phyloP scores from a whole-genome alignment of 2,329 filamentous ascomycete species.

The Epichloe gansuensis region DNA sequence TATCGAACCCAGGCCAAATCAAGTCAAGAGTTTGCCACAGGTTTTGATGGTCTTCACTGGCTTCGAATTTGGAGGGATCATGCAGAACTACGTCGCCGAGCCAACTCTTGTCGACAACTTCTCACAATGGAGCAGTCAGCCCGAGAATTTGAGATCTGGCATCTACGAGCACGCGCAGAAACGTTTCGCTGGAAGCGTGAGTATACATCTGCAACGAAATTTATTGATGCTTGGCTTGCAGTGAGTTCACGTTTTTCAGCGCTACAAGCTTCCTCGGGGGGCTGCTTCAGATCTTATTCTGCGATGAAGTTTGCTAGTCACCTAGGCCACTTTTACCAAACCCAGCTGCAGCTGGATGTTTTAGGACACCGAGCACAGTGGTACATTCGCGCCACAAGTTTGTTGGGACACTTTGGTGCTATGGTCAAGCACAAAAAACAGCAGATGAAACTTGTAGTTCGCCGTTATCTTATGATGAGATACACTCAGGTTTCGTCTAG shows the following conservation, averaged over 20 bases:
- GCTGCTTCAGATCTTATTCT: neutral
- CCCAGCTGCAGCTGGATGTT: constrained; percentile 8
- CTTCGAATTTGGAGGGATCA: constrained; percentile 21
- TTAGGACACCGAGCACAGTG: constrained; percentile 17
- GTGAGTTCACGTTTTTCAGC: neutral
- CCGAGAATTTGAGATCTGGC: constrained; percentile 19
- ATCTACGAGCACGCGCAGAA: constrained; percentile 19
- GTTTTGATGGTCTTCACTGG: constrained; percentile 12
- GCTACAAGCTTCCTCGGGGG: neutral
- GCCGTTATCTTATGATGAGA: constrained; percentile 21
- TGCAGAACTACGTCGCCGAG: constrained; percentile 15
- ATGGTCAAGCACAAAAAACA: constrained; percentile 14
- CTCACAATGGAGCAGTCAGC: constrained; percentile 10
- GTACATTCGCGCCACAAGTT: constrained; percentile 18
- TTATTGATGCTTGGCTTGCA: constrained; percentile 18
- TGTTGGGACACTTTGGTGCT: constrained; percentile 16
- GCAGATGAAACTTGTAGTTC: constrained; percentile 17
- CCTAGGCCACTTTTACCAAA: neutral
- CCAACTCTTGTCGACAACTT: constrained; percentile 12
- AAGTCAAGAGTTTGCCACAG: constrained; percentile 7
- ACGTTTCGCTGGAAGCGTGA: constrained; percentile 22
- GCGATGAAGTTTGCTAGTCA: neutral
- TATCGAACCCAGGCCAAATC: constrained; percentile 1
- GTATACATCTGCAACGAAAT: constrained; percentile 16
- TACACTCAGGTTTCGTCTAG: constrained; percentile 22